phyloP scores from a whole-genome alignment of 2,329 filamentous ascomycete species.

The Neonectria hederae region DNA sequence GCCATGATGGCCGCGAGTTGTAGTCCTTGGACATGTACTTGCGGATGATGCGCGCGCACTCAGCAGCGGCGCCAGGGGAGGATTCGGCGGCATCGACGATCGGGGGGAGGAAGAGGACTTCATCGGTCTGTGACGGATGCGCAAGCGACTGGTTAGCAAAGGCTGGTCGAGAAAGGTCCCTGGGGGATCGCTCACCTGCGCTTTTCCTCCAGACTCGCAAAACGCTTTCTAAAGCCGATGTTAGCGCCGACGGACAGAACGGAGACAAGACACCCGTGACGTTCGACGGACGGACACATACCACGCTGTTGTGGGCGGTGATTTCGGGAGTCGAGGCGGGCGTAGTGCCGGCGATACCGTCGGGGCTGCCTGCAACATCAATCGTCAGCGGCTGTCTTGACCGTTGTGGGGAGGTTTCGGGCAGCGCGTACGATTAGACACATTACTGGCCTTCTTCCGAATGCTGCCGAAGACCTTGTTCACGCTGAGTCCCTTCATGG shows the following conservation, averaged over 20 bases:
- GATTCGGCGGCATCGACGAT: slow-evolving; percentile 97
- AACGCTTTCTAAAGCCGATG: slow-evolving; percentile 71
- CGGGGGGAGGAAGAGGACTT: slow-evolving; percentile 89
- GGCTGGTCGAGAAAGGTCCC: not conserved
- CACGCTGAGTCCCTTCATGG: slow-evolving; percentile 64
- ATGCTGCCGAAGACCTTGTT: slow-evolving; percentile 66
- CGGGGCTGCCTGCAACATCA: slow-evolving; percentile 18
- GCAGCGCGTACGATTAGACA: slow-evolving; percentile 35
- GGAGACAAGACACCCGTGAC: slow-evolving; percentile 5
- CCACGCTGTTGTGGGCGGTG: slow-evolving; percentile 72
- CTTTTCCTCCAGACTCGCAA: slow-evolving; percentile 76
- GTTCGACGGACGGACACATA: slow-evolving; percentile 52
- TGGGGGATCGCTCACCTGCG: slow-evolving; percentile 55
- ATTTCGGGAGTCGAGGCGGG: slow-evolving; percentile 71
- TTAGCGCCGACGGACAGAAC: slow-evolving; percentile 34
- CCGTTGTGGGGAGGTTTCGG: not conserved
- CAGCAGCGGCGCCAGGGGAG: slow-evolving; percentile 83
- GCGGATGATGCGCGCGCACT: slow-evolving; percentile 82
- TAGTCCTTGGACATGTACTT: slow-evolving; percentile 83
- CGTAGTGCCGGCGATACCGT: slow-evolving; percentile 32
- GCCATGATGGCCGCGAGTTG: slow-evolving; percentile 71
- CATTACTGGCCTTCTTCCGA: slow-evolving; percentile 55
- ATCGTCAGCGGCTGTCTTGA: slow-evolving; percentile 6
- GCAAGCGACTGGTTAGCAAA: slow-evolving; percentile 15
- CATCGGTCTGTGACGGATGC: slow-evolving; percentile 73